Percentiles rank a stretch among this genome's conserved stretches.
Conservation (phyloP, 225 moss, liverwort and hornwort genomes). For the Physcomitrium patens region DNA sequence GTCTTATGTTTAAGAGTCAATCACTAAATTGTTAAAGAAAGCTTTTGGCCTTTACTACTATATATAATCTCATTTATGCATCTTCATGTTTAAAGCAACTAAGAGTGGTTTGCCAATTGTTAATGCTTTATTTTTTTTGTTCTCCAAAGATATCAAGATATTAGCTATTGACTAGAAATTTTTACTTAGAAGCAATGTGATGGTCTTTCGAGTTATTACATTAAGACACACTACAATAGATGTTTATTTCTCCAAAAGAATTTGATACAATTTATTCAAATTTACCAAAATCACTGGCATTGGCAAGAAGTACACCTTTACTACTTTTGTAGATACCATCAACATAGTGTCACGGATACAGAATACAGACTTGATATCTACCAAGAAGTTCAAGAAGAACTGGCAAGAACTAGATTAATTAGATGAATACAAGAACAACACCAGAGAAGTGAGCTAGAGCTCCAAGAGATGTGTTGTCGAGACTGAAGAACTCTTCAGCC, state of each 20-base stretch:
- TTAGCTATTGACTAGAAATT: constrained; percentile 59
- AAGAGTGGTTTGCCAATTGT: constrained; percentile 75
- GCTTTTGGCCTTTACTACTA: constrained; percentile 66
- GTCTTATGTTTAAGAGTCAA: constrained; percentile 68
- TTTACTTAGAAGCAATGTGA: constrained; percentile 55
- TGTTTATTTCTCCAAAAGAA: constrained; percentile 71
- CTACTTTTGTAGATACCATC: constrained; percentile 55
- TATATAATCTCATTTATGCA: constrained; percentile 72
- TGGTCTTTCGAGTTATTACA: constrained; percentile 66
- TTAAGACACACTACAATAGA: constrained; percentile 45
- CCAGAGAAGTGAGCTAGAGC: too few species aligned
- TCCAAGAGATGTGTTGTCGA: too few species aligned
- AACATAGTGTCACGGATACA: too few species aligned
- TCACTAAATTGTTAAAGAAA: constrained; percentile 50
- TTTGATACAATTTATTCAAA: constrained; percentile 80
- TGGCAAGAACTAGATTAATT: too few species aligned
- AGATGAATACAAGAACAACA: too few species aligned
- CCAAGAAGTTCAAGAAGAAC: too few species aligned
- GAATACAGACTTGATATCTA: too few species aligned
- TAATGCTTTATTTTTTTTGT: constrained; percentile 68
- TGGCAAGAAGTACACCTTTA: constrained; percentile 33
- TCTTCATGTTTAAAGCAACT: constrained; percentile 74
- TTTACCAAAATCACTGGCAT: constrained; percentile 35
- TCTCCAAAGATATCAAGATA: constrained; percentile 55
- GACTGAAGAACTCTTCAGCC: too few species aligned